Percentiles rank a stretch among this genome's conserved stretches.
These are phyloP conservation scores for Hypholoma fasciculare DNA, from an alignment of 768 basidiomycete species.

Conservation along the genomic window DNA sequence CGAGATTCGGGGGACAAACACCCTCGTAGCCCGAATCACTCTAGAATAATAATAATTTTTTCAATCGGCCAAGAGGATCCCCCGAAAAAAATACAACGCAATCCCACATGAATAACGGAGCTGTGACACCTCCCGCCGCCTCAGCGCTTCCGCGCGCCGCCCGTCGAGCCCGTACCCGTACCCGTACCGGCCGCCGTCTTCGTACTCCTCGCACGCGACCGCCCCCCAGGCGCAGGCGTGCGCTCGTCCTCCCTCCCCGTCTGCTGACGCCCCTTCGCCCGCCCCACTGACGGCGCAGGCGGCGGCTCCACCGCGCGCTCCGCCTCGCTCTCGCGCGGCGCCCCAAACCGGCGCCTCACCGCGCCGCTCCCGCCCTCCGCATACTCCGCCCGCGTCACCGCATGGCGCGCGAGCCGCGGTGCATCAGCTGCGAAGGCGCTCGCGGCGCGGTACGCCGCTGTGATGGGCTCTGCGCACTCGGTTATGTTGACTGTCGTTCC, in stretches of 20 bases:
- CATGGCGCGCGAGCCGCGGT: constrained; percentile 34
- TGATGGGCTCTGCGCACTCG: constrained; percentile 38
- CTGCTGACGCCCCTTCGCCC: not conserved
- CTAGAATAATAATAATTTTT: no score
- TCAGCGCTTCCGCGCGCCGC: not conserved
- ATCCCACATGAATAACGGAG: no score
- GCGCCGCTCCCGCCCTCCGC: constrained; percentile 78
- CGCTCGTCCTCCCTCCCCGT: not conserved
- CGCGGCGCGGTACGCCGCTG: constrained; percentile 65
- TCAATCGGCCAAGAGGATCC: no score
- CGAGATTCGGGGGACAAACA: no score
- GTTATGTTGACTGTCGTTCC: no score
- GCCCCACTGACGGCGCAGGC: not conserved
- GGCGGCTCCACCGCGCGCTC: constrained; percentile 8
- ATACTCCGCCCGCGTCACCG: constrained; percentile 82
- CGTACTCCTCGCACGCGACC: no score
- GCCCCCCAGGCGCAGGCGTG: not conserved
- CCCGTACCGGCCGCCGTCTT: not conserved
- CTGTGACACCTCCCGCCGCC: not conserved
- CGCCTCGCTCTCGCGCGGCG: constrained; percentile 12
- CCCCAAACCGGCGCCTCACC: constrained; percentile 69
- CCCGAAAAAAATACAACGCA: no score
- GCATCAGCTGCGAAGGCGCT: constrained; percentile 45
- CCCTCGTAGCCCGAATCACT: no score
- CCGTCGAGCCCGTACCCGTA: not conserved